phyloP scores from a whole-genome alignment of 441 rosid genomes.

The Arabidopsis lyrata region DNA sequence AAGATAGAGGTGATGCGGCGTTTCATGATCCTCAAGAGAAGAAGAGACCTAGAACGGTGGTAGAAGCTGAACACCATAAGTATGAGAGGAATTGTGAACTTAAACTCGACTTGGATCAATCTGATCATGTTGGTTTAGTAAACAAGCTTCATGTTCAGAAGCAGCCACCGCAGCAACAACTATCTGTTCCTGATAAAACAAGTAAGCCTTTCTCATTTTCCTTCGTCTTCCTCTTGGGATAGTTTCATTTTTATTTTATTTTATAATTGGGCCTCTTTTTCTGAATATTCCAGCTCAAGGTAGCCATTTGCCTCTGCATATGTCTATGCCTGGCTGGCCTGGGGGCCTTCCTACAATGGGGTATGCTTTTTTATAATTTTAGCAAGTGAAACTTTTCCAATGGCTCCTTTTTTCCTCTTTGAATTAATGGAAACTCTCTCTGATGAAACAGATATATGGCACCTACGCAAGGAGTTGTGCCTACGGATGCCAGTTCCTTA shows the following conservation, averaged over 20 bases:
- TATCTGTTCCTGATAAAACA: conserved; percentile 57
- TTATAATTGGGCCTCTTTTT: neutral
- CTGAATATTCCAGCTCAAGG: conserved; percentile 62
- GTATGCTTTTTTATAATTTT: conserved; percentile 49
- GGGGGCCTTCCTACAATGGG: conserved; percentile 97
- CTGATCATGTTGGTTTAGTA: conserved; percentile 53
- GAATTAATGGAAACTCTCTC: neutral
- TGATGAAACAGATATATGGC: conserved; percentile 73
- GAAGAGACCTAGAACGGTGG: conserved; percentile 50
- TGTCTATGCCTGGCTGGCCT: conserved; percentile 89
- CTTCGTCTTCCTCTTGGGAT: neutral
- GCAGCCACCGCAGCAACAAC: conserved; percentile 56
- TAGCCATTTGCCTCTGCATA: conserved; percentile 68
- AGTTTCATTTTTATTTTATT: conserved; percentile 4
- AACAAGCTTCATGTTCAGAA: conserved; percentile 62
- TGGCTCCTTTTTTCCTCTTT: neutral
- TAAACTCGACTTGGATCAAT: conserved; percentile 78
- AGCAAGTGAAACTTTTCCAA: neutral
- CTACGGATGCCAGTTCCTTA: conserved; percentile 74
- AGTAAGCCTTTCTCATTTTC: conserved; percentile 47
- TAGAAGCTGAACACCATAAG: conserved; percentile 61
- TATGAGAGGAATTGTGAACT: conserved; percentile 67
- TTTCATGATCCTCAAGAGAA: conserved; percentile 55
- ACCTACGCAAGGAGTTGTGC: conserved; percentile 87
- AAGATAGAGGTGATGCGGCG: conserved; percentile 47